Evolutionary conservation across 1,284 basidiomycete genomes (phyloP).

Genomic region (Vanrija sp.): DNA sequence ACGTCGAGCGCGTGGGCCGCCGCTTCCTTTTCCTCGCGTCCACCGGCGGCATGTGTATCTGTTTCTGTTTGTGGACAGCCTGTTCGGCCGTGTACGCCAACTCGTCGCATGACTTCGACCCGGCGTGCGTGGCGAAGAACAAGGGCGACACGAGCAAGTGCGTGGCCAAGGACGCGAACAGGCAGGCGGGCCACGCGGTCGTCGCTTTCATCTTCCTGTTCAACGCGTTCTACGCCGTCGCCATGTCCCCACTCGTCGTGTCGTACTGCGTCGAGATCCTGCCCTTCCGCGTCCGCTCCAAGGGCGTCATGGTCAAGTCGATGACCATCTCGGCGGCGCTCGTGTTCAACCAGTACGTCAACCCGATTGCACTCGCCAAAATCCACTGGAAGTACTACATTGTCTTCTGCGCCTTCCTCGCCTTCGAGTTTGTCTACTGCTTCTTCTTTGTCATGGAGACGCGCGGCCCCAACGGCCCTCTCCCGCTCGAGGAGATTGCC

Average conservation of each 20-base stretch:
- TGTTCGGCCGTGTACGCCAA: conserved; percentile 59
- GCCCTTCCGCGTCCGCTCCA: conserved; percentile 59
- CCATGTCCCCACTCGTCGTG: conserved; percentile 44
- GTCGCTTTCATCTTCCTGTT: conserved; percentile 33
- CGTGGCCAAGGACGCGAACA: conserved; percentile 12
- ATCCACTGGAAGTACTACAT: conserved; percentile 28
- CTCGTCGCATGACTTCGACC: conserved; percentile 22
- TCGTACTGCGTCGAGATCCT: conserved; percentile 21
- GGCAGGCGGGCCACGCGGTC: conserved; percentile 10
- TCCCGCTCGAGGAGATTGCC: conserved; percentile 18
- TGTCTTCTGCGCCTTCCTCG: conserved; percentile 2
- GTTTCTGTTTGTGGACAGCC: conserved; percentile 62
- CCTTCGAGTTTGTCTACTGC: conserved; percentile 11
- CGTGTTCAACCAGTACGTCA: conserved; percentile 20
- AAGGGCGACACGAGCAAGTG: conserved; percentile 52
- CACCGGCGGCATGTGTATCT: conserved; percentile 51
- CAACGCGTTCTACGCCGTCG: conserved; percentile 42
- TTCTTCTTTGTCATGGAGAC: conserved; percentile 33
- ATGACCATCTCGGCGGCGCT: conserved; percentile 35
- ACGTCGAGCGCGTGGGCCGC: conserved; percentile 41
- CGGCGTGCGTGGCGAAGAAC: conserved; percentile 4
- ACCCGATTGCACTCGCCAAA: conserved; percentile 22
- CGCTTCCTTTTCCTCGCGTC: conserved; percentile 23
- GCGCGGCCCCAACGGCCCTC: conserved; percentile 22
- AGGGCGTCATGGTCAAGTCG: conserved; percentile 62